phyloP scores from a whole-genome alignment of 2,329 filamentous ascomycete genomes.

The Paracorniculantispora psalliotae region DNA sequence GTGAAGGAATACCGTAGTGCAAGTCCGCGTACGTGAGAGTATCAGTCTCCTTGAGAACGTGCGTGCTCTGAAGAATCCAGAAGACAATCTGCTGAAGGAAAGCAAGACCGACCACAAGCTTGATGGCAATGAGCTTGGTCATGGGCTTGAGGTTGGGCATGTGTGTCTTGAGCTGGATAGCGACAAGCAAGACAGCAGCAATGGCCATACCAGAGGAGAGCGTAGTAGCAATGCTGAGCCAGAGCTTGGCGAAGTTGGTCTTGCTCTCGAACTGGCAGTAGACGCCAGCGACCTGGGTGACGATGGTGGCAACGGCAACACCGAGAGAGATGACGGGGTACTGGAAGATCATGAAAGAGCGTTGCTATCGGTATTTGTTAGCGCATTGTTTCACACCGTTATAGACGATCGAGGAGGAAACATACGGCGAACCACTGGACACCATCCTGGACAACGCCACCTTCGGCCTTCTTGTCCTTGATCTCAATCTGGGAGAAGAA shows the following conservation, averaged over 20 bases:
- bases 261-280: constrained; percentile 28
- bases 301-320: constrained; percentile 37
- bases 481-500: constrained; percentile 33
- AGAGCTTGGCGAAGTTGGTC: constrained; percentile 27
- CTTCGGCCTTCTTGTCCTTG: constrained; percentile 22
- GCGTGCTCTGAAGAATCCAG: constrained; percentile 21
- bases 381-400: too few relatives aligned
- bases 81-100: constrained; percentile 23
- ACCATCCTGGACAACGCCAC: constrained; percentile 22
- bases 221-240: constrained; percentile 25
- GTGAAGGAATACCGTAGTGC: constrained; percentile 20
- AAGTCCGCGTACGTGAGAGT: constrained; percentile 21
- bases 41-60: constrained; percentile 17
- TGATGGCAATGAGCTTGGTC: constrained; percentile 14
- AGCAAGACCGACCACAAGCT: constrained; percentile 22
- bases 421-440: constrained; percentile 29
- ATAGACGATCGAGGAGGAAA: not conserved
- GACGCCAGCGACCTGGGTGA: constrained; percentile 24
- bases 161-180: constrained; percentile 12
- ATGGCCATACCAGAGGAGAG: constrained; percentile 22
- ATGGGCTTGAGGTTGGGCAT: constrained; percentile 14
- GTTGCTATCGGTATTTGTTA: constrained; percentile 18
- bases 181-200: constrained; percentile 21
- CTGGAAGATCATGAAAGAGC: constrained; percentile 35
- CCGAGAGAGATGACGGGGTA: constrained; percentile 31